Base-by-base conservation (phyloP, 2,329 filamentous ascomycete species). In the Aspergillus thermomutatus region DNA sequence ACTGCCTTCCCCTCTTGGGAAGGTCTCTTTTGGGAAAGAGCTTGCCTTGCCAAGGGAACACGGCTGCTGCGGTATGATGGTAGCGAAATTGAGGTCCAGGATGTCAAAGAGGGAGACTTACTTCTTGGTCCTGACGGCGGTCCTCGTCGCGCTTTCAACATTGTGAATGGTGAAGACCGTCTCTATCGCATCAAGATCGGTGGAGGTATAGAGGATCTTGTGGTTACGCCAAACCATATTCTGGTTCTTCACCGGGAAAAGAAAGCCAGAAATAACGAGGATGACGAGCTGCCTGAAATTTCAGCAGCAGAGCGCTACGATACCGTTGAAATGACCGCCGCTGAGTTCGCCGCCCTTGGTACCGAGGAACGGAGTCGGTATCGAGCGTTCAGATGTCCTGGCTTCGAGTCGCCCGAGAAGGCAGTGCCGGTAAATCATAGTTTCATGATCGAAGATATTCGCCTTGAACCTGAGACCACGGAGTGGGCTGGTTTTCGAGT, bases 1-100 rank as follows among this genome's bases (percentile, higher is more conserved):
- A 99, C 94, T 0, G 94, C 92, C 5, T 97, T 99, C 72, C 90
- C 92, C 2, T 94, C 89, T 0, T 99, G 94, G 94, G 94, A 99
- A 74, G 94, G 94, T 63, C 81, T 96, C 3, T 97, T 96, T 70
- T 96, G 92, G 90, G 88, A 91, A 68, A 83, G 86, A 58, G 88
- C 86, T 14, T 79, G 71, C 66, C 72, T 77, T 64, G 75, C 73
- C 40, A 75, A 78, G 31, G 76, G 76, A 40, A 80, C 78, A 26
- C 73, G 72, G 65, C 65, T 80, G 21, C 65, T 80, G 37, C 75
- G 78, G 31, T 73, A 78, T 57, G 76, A 81, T 64, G 72, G 76
- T 54, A 74, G 69, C 21, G 68, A 75, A 56, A 68, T 82, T 51
- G 74, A 75, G 5, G 79, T 82, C 26, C 75, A 82, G 66, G 75